Evolutionary conservation across 306 rosid species (phyloP).

Genomic region (Prunus davidiana): DNA sequence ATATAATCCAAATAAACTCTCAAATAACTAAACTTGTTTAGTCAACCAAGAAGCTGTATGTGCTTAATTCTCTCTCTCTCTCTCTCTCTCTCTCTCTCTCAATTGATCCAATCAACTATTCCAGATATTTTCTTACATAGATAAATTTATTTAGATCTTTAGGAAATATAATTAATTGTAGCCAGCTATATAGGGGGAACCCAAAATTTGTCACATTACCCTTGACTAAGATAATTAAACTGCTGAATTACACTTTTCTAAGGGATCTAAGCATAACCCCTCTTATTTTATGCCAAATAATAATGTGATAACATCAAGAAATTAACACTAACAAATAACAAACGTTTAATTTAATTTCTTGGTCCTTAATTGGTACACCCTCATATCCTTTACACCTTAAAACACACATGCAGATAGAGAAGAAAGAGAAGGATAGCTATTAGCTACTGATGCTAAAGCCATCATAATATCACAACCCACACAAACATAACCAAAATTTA

Average conservation of each 20-base stretch:
- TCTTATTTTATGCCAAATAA: not conserved
- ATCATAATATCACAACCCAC: slow-evolving; percentile 36
- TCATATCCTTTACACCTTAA: slow-evolving; percentile 39
- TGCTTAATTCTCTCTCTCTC: not conserved
- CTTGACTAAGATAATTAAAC: no score
- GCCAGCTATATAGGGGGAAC: no score
- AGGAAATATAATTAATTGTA: no score
- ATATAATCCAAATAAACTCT: slow-evolving; percentile 1
- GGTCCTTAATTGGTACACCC: slow-evolving; percentile 31
- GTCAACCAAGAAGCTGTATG: slow-evolving; percentile 16
- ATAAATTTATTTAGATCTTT: no score
- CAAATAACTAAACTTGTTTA: slow-evolving; percentile 21
- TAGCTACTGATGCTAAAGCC: slow-evolving; percentile 30
- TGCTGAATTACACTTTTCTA: no score
- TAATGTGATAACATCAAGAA: slow-evolving; percentile 2
- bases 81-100: no score
- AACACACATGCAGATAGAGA: slow-evolving; percentile 23
- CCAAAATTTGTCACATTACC: no score
- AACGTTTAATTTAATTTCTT: slow-evolving; percentile 24
- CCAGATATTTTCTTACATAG: no score
- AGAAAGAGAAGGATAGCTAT: not conserved
- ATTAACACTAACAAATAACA: not conserved
- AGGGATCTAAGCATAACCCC: not conserved
- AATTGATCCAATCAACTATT: no score
- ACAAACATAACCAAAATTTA: slow-evolving; percentile 14